Conservation (phyloP, 2,329 filamentous ascomycete genomes). For the Paecilomyces sp. region DNA sequence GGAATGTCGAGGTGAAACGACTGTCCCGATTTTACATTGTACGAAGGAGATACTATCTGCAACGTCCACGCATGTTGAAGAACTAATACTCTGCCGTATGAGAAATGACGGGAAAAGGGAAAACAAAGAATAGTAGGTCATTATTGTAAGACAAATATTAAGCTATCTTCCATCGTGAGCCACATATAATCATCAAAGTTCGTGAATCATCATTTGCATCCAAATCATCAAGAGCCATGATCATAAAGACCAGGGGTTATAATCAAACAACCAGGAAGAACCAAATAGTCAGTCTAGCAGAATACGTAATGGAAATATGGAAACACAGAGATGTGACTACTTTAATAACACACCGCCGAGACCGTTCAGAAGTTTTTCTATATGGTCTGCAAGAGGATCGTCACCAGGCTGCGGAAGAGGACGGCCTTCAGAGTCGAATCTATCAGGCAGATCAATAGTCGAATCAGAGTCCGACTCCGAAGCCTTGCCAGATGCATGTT, state of each 20-base stretch:
- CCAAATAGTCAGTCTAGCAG: background rate
- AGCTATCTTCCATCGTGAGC: background rate
- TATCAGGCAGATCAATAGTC: slow-evolving; percentile 37
- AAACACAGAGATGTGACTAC: background rate
- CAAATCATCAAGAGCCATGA: background rate
- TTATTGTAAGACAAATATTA: background rate
- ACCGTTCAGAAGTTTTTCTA: slow-evolving; percentile 29
- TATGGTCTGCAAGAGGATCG: slow-evolving; percentile 25
- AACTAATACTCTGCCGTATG: background rate
- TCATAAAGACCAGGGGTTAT: background rate
- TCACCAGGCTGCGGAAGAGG: slow-evolving; percentile 24
- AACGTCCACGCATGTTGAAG: background rate
- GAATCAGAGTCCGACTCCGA: slow-evolving; percentile 31
- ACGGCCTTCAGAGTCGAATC: slow-evolving; percentile 36
- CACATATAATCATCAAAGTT: background rate
- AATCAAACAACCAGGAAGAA: background rate
- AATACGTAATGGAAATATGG: background rate
- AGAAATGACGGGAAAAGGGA: background rate
- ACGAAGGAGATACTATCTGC: background rate
- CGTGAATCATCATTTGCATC: background rate
- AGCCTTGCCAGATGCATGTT: slow-evolving; percentile 2
- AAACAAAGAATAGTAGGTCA: background rate
- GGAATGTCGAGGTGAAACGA: no score
- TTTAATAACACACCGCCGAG: slow-evolving; percentile 10
- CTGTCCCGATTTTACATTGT: background rate